A percentile compares a stretch with the other conserved stretches of the same genome.
These are phyloP conservation scores for Pythium utonaiense DNA, from an alignment of 352 stramenopile genomes.

Conservation along the genomic window DNA sequence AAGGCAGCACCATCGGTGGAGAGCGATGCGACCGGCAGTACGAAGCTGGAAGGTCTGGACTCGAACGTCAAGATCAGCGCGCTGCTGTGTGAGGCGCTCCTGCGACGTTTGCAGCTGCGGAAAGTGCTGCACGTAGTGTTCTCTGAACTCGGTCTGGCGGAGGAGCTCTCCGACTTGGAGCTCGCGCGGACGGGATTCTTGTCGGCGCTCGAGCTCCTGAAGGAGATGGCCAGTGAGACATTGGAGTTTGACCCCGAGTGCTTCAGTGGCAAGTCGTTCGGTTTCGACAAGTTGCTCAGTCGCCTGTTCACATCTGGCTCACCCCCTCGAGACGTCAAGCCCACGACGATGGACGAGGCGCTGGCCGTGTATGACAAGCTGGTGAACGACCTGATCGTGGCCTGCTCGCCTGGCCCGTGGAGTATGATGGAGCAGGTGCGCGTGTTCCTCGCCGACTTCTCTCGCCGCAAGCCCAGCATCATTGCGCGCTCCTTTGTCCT, in stretches of 20 bases:
- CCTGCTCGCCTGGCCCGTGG: constrained; percentile 58
- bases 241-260: constrained; percentile 65
- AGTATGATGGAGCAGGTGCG: constrained; percentile 79
- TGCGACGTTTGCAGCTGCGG: constrained; percentile 56
- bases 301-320: constrained; percentile 64
- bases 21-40: constrained; percentile 9
- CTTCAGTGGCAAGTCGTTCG: constrained; percentile 63
- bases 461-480: constrained; percentile 60
- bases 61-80: constrained; percentile 44
- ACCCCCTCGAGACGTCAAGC: constrained; percentile 68
- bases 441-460: constrained; percentile 76
- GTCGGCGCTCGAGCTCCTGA: constrained; percentile 39
- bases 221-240: constrained; percentile 43
- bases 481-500: constrained; percentile 77
- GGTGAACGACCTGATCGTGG: constrained; percentile 48
- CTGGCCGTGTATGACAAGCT: constrained; percentile 51
- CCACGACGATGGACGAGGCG: constrained; percentile 49
- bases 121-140: constrained; percentile 25
- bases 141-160: constrained; percentile 35
- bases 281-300: constrained; percentile 75
- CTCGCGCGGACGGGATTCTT: constrained; percentile 38
- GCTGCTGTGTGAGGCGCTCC: constrained; percentile 57
- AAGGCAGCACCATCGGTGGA: constrained; percentile 16
- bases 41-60: constrained; percentile 41
- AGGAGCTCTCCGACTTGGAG: constrained; percentile 38